Evolutionary conservation across 1,284 basidiomycete species (phyloP).

Genomic region (Cutaneotrichosporon cutaneum): DNA sequence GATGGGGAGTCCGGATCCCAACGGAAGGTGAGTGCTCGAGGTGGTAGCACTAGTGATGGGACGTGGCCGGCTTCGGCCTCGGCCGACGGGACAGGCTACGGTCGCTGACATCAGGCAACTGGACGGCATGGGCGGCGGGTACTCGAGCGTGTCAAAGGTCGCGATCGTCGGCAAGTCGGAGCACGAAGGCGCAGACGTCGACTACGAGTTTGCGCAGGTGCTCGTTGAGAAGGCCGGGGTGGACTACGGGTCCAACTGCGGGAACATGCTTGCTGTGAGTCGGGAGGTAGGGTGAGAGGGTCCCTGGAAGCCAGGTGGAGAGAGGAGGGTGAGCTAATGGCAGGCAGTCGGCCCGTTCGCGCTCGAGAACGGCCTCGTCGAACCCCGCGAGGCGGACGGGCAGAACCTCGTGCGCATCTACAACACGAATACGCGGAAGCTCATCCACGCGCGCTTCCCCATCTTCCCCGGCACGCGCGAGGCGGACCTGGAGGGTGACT

Average conservation of each 20-base stretch:
- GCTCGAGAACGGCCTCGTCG: constrained; percentile 27
- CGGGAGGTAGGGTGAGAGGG: background rate
- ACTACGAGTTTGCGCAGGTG: constrained; percentile 37
- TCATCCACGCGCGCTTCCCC: constrained; percentile 22
- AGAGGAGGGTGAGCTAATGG: background rate
- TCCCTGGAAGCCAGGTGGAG: too few relatives aligned
- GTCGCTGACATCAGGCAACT: constrained; percentile 61
- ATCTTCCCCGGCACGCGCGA: constrained; percentile 48
- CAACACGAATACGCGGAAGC: constrained; percentile 26
- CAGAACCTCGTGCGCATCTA: constrained; percentile 20
- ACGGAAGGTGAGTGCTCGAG: constrained; percentile 50
- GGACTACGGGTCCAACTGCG: constrained; percentile 40
- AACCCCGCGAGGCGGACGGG: constrained; percentile 13
- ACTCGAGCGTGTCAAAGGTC: constrained; percentile 76
- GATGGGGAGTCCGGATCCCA: constrained; percentile 80
- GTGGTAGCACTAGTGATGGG: background rate
- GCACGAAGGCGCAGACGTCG: constrained; percentile 29
- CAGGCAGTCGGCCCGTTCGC: constrained; percentile 39
- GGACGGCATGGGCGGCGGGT: constrained; percentile 70
- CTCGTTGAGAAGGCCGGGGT: constrained; percentile 25
- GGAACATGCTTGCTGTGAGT: constrained; percentile 36
- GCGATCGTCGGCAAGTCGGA: constrained; percentile 61
- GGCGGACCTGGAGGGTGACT: constrained; percentile 59
- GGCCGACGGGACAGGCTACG: too few relatives aligned
- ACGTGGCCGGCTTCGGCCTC: too few relatives aligned